Base-by-base conservation (phyloP, 2,329 filamentous ascomycete species). In the Diaporthe sp. region DNA sequence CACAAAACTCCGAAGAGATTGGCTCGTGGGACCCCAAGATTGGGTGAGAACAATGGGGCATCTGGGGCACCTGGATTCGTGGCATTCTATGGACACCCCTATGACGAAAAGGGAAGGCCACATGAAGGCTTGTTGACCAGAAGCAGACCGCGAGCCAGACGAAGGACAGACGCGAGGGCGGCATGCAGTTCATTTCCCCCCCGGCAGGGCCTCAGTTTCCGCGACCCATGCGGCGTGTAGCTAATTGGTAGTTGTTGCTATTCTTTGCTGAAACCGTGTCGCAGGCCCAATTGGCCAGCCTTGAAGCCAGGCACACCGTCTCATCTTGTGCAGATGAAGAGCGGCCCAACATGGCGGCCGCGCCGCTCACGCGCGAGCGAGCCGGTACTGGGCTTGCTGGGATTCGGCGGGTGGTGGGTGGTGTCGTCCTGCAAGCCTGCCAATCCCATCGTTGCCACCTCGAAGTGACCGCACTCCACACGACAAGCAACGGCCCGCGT, bases 21-120 rank as follows among this genome's bases (percentile, higher is more conserved):
- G 84, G 83, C 84, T 85, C 84, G 84, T 85, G 84, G 82, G 81
- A 79, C 78, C 77, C 80, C 76, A 70, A 82, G 81, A 84, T 83
- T 84, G 84, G 84, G 58, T 70, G 74, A 71, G 68, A 42, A 70
- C 44, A 70, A 69, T 73, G 71, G 71, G 73, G 59, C 72, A 68
- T 50, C 71, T 74, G 66, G 66, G 69, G 58, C 70, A 71, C 47
- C 35, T 55, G 68, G 44, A n/a, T 71, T 71, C 70, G 70, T 71
- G 70, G 69, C 61, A 71, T 56, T 61, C 30, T 59, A 68, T 32
- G 63, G 44, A 55, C 71, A 73, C 44, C 32, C 73, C 63, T 44
- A 50, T 42, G 63, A 65, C 63, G 42, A 51, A 50, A 65, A 71
- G 35, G 53, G 58, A 70, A 56, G 66, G 51, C 51, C 71, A 63